These are phyloP conservation scores for Penicillium coffeae DNA, from an alignment of 495 filamentous ascomycete species.

Conservation along the genomic window DNA sequence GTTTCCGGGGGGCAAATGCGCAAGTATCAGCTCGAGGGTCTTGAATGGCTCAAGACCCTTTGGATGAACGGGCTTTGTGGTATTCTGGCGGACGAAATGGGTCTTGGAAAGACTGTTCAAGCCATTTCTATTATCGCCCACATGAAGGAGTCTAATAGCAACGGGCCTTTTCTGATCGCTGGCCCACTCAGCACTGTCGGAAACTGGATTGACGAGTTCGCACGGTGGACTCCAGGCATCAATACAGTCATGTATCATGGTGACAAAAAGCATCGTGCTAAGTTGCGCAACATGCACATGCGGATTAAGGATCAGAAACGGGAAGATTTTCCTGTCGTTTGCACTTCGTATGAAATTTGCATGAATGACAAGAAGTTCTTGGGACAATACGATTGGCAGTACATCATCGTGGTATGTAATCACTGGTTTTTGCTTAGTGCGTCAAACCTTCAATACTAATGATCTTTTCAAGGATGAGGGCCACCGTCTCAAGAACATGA, in stretches of 20 bases:
- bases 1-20: slow-evolving; percentile 91
- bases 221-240: slow-evolving; percentile 89
- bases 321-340: slow-evolving; percentile 70
- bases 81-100: slow-evolving; percentile 99
- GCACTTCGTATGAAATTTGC: slow-evolving; percentile 96
- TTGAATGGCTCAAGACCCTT: slow-evolving; percentile 97
- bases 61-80: slow-evolving; percentile 97
- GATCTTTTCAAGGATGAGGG: slow-evolving; percentile 80
- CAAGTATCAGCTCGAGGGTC: slow-evolving; percentile 96
- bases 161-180: slow-evolving; percentile 85
- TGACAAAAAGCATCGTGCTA: slow-evolving; percentile 73
- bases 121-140: slow-evolving; percentile 96
- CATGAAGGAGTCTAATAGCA: slow-evolving; percentile 68
- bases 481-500: slow-evolving; percentile 96
- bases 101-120: slow-evolving; percentile 94
- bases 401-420: slow-evolving; percentile 82
- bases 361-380: slow-evolving; percentile 86
- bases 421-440: no score
- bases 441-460: neutral
- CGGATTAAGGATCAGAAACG: slow-evolving; percentile 56
- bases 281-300: slow-evolving; percentile 62
- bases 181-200: slow-evolving; percentile 94
- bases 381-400: slow-evolving; percentile 86
- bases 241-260: slow-evolving; percentile 78
- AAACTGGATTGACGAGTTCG: slow-evolving; percentile 97